Evolutionary conservation across 2,329 filamentous ascomycete species (phyloP).

Genomic region (Beauveria medogensis): DNA sequence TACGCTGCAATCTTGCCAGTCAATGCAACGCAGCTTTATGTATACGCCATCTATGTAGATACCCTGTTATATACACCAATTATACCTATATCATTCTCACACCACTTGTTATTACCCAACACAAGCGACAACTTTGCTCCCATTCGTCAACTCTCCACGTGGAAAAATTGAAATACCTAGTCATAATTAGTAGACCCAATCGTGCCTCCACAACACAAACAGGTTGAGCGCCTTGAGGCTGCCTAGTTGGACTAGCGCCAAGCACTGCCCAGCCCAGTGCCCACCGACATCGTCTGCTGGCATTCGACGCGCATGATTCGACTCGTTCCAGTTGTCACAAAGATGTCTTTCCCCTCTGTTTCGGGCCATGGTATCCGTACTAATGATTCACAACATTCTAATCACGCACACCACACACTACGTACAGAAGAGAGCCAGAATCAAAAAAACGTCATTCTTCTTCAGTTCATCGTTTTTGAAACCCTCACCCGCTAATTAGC

Average conservation of each 20-base stretch:
- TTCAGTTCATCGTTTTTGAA: not conserved
- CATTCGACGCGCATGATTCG: not conserved
- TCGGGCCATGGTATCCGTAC: not conserved
- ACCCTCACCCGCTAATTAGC: not conserved
- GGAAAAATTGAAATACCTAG: too few species aligned
- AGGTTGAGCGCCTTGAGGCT: not conserved
- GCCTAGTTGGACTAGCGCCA: slow-evolving; percentile 1
- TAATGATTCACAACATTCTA: not conserved
- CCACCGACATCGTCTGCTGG: too few species aligned
- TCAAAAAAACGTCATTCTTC: too few species aligned
- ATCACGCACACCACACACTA: too few species aligned
- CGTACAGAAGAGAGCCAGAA: too few species aligned
- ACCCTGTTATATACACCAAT: slow-evolving; percentile 3
- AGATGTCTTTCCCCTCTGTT: not conserved
- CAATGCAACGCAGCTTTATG: not conserved
- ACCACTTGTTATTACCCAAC: not conserved
- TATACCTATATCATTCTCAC: not conserved
- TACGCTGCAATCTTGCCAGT: too few species aligned
- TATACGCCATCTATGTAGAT: slow-evolving; percentile 4
- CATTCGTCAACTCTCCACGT: not conserved
- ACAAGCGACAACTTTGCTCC: not conserved
- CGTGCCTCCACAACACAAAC: not conserved
- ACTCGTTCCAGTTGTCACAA: not conserved
- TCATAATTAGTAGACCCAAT: not conserved
- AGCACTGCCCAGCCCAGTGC: not conserved